Evolutionary conservation across 345 rosid species (phyloP).

Genomic region (Eucalyptus viminalis): DNA sequence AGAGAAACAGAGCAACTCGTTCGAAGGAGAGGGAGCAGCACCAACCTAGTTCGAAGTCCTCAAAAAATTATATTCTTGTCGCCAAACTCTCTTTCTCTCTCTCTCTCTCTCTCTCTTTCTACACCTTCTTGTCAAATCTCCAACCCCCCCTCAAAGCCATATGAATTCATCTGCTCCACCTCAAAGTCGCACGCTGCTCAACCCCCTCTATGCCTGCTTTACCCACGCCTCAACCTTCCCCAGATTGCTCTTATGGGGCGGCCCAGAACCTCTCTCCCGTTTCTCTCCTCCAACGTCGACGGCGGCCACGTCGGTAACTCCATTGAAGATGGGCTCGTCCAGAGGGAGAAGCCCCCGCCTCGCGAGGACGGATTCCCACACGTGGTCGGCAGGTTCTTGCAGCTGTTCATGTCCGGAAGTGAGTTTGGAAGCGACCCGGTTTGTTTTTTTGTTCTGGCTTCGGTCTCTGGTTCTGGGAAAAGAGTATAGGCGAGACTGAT

Average conservation of each 20-base stretch:
- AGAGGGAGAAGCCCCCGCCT: background rate
- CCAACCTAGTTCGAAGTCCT: background rate
- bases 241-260: conserved; percentile 18
- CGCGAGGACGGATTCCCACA: background rate
- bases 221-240: background rate
- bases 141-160: background rate
- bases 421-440: background rate
- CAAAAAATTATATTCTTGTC: background rate
- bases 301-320: background rate
- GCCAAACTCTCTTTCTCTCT: background rate
- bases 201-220: background rate
- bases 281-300: background rate
- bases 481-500: background rate
- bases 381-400: conserved; percentile 4
- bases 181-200: background rate
- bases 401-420: conserved; percentile 24
- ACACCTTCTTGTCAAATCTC: conserved; percentile 33
- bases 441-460: background rate
- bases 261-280: conserved; percentile 7
- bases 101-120: background rate
- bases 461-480: background rate
- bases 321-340: conserved; percentile 10
- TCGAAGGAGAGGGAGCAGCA: background rate
- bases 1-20: background rate
- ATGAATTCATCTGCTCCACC: background rate